Evolutionary conservation across 2,329 filamentous ascomycete species (phyloP).

Genomic region (Rhynchosporium graminicola): DNA sequence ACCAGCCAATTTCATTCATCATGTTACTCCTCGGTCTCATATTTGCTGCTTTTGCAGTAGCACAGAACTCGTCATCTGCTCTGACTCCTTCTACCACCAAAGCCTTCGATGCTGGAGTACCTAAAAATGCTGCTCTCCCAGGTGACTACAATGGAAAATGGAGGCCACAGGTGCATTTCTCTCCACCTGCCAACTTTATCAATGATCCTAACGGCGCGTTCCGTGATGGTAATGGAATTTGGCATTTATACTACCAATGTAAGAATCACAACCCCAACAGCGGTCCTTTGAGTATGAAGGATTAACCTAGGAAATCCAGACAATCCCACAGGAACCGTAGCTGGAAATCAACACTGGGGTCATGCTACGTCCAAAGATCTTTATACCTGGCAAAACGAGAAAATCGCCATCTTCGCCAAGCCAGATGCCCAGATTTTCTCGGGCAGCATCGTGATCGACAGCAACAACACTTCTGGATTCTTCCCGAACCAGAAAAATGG

Average conservation of each 20-base stretch:
- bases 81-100: constrained; percentile 24
- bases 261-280: constrained; percentile 27
- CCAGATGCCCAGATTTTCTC: constrained; percentile 51
- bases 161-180: constrained; percentile 56
- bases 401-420: constrained; percentile 57
- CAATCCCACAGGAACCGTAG: constrained; percentile 51
- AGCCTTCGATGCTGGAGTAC: constrained; percentile 29
- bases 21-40: constrained; percentile 24
- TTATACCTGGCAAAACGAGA: constrained; percentile 65
- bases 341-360: constrained; percentile 66
- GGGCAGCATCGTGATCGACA: constrained; percentile 59
- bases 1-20: constrained; percentile 9
- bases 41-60: constrained; percentile 26
- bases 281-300: not conserved
- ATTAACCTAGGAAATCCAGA: constrained; percentile 40
- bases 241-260: constrained; percentile 68
- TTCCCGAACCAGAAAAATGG: constrained; percentile 61
- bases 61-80: constrained; percentile 23
- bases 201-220: constrained; percentile 69
- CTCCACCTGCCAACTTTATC: constrained; percentile 54
- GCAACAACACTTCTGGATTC: constrained; percentile 66
- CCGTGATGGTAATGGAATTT: constrained; percentile 55
- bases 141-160: constrained; percentile 35
- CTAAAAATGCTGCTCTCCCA: constrained; percentile 29
- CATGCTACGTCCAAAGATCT: constrained; percentile 64